phyloP scores from a whole-genome alignment of 208 protist species.

The Acanthamoeba sp. region DNA sequence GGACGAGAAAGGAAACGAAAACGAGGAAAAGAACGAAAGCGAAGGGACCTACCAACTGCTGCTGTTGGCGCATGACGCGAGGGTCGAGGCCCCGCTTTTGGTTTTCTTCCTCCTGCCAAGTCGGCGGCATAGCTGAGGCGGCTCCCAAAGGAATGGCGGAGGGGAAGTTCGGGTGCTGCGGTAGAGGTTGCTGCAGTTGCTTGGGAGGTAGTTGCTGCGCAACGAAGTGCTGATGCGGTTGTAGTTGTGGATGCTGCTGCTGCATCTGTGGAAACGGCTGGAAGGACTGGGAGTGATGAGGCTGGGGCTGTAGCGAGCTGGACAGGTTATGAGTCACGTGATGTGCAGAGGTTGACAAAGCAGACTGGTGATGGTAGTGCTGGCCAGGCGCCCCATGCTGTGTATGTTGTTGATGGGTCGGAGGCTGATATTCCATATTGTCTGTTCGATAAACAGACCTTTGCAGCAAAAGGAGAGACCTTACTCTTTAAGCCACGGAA shows the following conservation, averaged over 20 bases:
- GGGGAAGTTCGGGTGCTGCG: background rate
- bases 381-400: background rate
- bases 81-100: constrained; percentile 25
- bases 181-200: background rate
- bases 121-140: background rate
- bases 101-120: constrained; percentile 14
- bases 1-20: background rate
- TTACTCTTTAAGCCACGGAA: background rate
- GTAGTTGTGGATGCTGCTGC: background rate
- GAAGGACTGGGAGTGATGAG: background rate
- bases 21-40: background rate
- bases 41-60: background rate
- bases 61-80: background rate
- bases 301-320: background rate
- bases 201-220: background rate
- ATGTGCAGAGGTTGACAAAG: no score
- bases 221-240: background rate
- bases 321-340: no score
- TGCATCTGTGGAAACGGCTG: background rate
- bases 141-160: background rate
- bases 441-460: background rate
- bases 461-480: no score
- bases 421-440: background rate
- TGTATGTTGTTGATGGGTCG: background rate
- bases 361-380: background rate